Conservation (phyloP, 2,329 filamentous ascomycete species). For the Myriangium duriaei region DNA sequence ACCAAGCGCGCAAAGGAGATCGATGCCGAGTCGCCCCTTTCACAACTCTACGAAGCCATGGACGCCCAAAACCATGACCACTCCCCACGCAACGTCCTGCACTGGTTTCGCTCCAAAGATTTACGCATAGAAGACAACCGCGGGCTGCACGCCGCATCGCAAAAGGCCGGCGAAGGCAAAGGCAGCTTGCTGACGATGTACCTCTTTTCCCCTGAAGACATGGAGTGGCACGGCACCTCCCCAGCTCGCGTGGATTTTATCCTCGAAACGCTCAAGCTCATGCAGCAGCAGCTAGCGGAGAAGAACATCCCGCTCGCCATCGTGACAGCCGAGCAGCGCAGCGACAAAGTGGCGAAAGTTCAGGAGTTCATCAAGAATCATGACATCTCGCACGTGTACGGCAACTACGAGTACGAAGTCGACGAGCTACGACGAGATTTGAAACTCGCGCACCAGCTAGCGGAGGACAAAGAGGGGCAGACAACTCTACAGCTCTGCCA, state of each 20-base stretch:
- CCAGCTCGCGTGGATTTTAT: slow-evolving; percentile 39
- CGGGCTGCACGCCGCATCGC: slow-evolving; percentile 33
- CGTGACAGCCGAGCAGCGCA: slow-evolving; percentile 30
- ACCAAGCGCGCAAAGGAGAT: slow-evolving; percentile 39
- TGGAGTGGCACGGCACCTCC: slow-evolving; percentile 39
- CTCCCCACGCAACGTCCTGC: slow-evolving; percentile 30
- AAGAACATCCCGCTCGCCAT: slow-evolving; percentile 38
- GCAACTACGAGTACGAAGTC: slow-evolving; percentile 36
- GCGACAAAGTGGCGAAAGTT: slow-evolving; percentile 30
- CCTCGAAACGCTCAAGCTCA: slow-evolving; percentile 29
- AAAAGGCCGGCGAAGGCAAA: slow-evolving; percentile 32
- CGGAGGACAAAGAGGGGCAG: slow-evolving; percentile 23
- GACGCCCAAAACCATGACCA: slow-evolving; percentile 27
- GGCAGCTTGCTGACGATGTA: slow-evolving; percentile 35
- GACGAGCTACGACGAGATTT: slow-evolving; percentile 35
- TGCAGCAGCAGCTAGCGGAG: slow-evolving; percentile 35
- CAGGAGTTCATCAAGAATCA: slow-evolving; percentile 33
- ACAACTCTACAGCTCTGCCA: slow-evolving; percentile 33
- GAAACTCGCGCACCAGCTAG: slow-evolving; percentile 26
- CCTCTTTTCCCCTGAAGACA: slow-evolving; percentile 34
- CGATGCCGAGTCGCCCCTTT: slow-evolving; percentile 33
- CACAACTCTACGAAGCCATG: slow-evolving; percentile 28
- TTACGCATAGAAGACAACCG: slow-evolving; percentile 38
- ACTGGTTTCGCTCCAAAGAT: slow-evolving; percentile 42
- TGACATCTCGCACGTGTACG: slow-evolving; percentile 35